Percentiles rank a stretch among this genome's conserved stretches.
Evolutionary conservation across 805 yeast species (phyloP).

Genomic region (Candida hungchunana): DNA sequence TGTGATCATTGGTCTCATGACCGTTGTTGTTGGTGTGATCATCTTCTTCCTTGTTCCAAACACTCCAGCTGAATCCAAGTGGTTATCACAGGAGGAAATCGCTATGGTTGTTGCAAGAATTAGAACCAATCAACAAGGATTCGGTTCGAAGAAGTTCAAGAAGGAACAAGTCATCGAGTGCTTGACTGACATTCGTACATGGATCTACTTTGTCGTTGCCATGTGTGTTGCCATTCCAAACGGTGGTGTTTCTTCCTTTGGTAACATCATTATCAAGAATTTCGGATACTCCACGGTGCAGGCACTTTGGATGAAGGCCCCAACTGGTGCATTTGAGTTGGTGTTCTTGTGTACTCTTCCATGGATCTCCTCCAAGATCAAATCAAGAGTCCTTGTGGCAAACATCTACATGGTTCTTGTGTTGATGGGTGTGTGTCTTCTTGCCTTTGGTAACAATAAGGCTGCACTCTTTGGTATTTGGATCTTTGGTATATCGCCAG

Average conservation of each 20-base stretch:
- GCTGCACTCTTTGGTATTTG: conserved; percentile 30
- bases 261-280: conserved; percentile 34
- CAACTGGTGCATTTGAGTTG: conserved; percentile 38
- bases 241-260: conserved; percentile 44
- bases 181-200: conserved; percentile 35
- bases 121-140: conserved; percentile 40
- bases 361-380: conserved; percentile 3
- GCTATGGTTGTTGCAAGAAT: conserved; percentile 39
- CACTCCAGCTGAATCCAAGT: conserved; percentile 39
- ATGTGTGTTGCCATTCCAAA: conserved; percentile 34
- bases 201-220: conserved; percentile 33
- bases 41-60: conserved; percentile 44
- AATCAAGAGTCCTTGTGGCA: conserved; percentile 9
- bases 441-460: conserved; percentile 26
- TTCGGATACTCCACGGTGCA: conserved; percentile 35
- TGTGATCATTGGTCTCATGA: conserved; percentile 49
- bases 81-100: conserved; percentile 37
- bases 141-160: conserved; percentile 37
- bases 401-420: conserved; percentile 5
- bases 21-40: conserved; percentile 41
- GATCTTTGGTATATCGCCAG: conserved; percentile 27
- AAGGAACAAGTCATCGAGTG: conserved; percentile 29
- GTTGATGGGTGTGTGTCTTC: conserved; percentile 10
- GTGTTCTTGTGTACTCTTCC: conserved; percentile 23
- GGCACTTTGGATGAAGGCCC: conserved; percentile 26